phyloP scores from a whole-genome alignment of 495 filamentous ascomycete species.

The Aspergillus panamensis region DNA sequence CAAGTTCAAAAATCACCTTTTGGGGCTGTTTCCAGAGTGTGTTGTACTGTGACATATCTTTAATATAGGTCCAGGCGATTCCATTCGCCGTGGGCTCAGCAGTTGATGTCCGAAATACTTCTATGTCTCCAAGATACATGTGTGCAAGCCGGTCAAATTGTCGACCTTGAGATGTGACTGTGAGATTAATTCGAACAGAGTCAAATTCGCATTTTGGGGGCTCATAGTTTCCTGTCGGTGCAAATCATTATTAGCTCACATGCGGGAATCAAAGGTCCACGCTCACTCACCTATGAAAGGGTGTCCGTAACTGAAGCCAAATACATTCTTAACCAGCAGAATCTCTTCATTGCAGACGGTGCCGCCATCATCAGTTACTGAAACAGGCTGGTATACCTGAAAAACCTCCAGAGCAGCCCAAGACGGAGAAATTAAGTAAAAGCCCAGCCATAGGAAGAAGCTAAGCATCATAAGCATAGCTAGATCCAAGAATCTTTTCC shows the following conservation, averaged over 20 bases:
- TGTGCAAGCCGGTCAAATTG: conserved; percentile 79
- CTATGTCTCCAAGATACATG: conserved; percentile 77
- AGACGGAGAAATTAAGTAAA: conserved; percentile 10
- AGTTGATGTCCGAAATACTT: conserved; percentile 83
- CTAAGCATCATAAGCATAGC: conserved; percentile 8
- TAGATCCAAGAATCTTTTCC: neutral
- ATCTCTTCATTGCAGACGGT: conserved; percentile 46
- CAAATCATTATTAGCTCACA: neutral
- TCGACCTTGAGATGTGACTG: conserved; percentile 65
- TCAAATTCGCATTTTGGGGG: conserved; percentile 75
- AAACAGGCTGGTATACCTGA: conserved; percentile 65
- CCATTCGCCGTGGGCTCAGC: conserved; percentile 72
- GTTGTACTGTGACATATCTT: conserved; percentile 77
- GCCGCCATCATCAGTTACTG: conserved; percentile 34
- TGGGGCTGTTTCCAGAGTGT: conserved; percentile 63
- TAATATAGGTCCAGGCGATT: conserved; percentile 73
- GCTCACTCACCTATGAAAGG: conserved; percentile 70
- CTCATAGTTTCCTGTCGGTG: conserved; percentile 54
- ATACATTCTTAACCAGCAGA: conserved; percentile 67
- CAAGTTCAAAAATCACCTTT: conserved; percentile 80
- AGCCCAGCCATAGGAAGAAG: conserved; percentile 5
- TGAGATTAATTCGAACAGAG: conserved; percentile 76
- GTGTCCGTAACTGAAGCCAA: conserved; percentile 71
- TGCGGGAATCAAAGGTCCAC: neutral
- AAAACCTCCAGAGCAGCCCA: conserved; percentile 52